Percentiles rank a stretch among this genome's conserved stretches.
Conservation (phyloP, 2,329 filamentous ascomycete genomes). For the Pseudocercospora pini-densiflorae region DNA sequence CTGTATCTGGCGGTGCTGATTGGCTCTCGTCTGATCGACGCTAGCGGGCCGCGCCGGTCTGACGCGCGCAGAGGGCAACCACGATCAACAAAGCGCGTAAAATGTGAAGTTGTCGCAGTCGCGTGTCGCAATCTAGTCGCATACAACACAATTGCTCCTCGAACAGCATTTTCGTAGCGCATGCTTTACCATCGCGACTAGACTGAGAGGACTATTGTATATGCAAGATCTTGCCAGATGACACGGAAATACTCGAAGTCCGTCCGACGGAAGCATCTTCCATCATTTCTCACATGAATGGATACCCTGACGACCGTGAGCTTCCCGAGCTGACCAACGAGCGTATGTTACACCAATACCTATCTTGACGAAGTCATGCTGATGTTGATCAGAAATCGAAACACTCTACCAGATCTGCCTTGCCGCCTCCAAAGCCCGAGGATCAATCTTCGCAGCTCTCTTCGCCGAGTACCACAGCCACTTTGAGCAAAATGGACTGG, state of each 20-base stretch:
- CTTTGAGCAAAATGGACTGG: constrained; percentile 70
- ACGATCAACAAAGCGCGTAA: constrained; percentile 16
- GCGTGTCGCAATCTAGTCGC: constrained; percentile 7
- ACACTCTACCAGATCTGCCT: constrained; percentile 77
- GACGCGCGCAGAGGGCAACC: not conserved
- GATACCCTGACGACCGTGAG: constrained; percentile 39
- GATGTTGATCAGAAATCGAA: constrained; percentile 67
- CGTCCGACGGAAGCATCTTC: constrained; percentile 38
- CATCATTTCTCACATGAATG: constrained; percentile 38
- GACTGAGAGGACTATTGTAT: not conserved
- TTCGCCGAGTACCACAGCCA: constrained; percentile 81
- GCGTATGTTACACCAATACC: constrained; percentile 37
- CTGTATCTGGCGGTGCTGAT: not conserved
- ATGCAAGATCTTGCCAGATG: constrained; percentile 37
- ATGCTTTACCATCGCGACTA: constrained; percentile 17
- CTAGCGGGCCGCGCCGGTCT: not conserved
- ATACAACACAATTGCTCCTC: not conserved
- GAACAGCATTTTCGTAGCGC: constrained; percentile 12
- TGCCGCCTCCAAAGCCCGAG: constrained; percentile 69
- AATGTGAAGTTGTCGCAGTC: not conserved
- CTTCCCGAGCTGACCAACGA: constrained; percentile 47
- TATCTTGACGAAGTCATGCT: not conserved
- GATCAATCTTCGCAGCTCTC: constrained; percentile 74
- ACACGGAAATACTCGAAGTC: constrained; percentile 42
- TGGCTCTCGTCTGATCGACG: not conserved